A percentile compares a stretch with the other conserved stretches of the same genome.
These are phyloP conservation scores for Saksenaea vasiformis DNA, from an alignment of 371 early-diverging fungal species.

Conservation along the genomic window DNA sequence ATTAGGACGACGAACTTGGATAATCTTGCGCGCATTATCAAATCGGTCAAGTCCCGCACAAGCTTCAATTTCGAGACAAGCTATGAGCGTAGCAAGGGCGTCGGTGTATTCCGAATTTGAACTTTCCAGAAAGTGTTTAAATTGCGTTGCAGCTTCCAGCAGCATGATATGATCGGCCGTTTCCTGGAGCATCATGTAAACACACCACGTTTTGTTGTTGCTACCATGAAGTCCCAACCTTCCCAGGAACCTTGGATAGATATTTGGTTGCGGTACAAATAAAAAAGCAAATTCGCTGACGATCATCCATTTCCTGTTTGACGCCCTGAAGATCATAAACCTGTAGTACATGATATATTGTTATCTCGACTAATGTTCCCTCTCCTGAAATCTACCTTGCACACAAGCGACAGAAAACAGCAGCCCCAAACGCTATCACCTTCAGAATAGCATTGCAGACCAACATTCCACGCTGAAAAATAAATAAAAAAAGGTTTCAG, in stretches of 20 bases:
- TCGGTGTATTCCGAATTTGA: not conserved
- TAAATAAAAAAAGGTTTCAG: not conserved
- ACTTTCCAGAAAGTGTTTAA: not conserved
- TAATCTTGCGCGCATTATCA: not conserved
- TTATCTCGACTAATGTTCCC: not conserved
- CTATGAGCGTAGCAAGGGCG: not conserved
- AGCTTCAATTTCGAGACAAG: slow-evolving; percentile 8
- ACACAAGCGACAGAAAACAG: slow-evolving; percentile 2
- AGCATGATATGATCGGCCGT: not conserved
- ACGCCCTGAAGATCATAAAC: not conserved
- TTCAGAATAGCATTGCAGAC: slow-evolving; percentile 12
- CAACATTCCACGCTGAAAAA: slow-evolving; percentile 19
- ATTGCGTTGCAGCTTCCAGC: not conserved
- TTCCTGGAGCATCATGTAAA: not conserved
- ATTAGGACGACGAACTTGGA: not conserved
- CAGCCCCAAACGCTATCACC: not conserved
- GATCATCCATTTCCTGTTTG: slow-evolving; percentile 1
- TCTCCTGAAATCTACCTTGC: slow-evolving; percentile 10
- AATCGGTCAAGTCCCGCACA: not conserved
- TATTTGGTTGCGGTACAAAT: slow-evolving; percentile 1
- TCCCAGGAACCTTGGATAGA: not conserved
- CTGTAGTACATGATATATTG: not conserved
- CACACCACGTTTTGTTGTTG: not conserved
- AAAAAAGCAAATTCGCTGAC: slow-evolving; percentile 5
- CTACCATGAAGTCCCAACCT: not conserved